These are phyloP conservation scores for Crepidotus variabilis DNA, from an alignment of 768 basidiomycete genomes.

Conservation along the genomic window DNA sequence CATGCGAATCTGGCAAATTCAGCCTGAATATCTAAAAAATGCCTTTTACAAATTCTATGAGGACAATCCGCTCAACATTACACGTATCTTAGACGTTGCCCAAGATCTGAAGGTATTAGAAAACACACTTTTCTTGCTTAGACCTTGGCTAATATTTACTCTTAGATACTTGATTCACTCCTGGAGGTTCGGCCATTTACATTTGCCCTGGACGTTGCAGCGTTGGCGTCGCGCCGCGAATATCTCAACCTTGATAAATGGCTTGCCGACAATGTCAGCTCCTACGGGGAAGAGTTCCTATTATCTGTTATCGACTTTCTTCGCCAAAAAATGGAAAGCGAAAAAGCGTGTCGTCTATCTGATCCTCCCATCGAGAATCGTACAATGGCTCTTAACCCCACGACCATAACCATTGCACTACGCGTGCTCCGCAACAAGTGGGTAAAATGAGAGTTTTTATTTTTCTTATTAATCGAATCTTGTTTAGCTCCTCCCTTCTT, in stretches of 20 bases:
- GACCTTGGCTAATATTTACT: neutral
- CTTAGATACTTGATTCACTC: slow-evolving; percentile 86
- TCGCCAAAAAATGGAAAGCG: slow-evolving; percentile 90
- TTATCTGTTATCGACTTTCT: slow-evolving; percentile 85
- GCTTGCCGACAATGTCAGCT: slow-evolving; percentile 82
- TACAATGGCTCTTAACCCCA: slow-evolving; percentile 85
- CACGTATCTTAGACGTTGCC: slow-evolving; percentile 90
- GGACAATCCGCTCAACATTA: slow-evolving; percentile 90
- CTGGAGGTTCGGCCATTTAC: slow-evolving; percentile 86
- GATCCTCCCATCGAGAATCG: slow-evolving; percentile 75
- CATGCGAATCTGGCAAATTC: slow-evolving; percentile 92
- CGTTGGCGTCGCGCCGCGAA: slow-evolving; percentile 88
- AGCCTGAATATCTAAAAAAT: slow-evolving; percentile 79
- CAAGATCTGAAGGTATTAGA: slow-evolving; percentile 80
- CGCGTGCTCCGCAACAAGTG: slow-evolving; percentile 84
- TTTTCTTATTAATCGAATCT: slow-evolving; percentile 1
- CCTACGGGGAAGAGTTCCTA: slow-evolving; percentile 83
- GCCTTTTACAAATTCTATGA: slow-evolving; percentile 92
- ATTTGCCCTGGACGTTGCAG: slow-evolving; percentile 92
- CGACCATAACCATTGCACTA: slow-evolving; percentile 89
- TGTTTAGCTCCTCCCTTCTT: slow-evolving; percentile 64
- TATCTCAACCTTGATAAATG: slow-evolving; percentile 96
- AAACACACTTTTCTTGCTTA: neutral
- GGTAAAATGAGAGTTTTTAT: slow-evolving; percentile 20
- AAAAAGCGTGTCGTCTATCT: slow-evolving; percentile 70